These are phyloP conservation scores for Monosporascus sp. DNA, from an alignment of 2,329 filamentous ascomycete species.

Conservation along the genomic window DNA sequence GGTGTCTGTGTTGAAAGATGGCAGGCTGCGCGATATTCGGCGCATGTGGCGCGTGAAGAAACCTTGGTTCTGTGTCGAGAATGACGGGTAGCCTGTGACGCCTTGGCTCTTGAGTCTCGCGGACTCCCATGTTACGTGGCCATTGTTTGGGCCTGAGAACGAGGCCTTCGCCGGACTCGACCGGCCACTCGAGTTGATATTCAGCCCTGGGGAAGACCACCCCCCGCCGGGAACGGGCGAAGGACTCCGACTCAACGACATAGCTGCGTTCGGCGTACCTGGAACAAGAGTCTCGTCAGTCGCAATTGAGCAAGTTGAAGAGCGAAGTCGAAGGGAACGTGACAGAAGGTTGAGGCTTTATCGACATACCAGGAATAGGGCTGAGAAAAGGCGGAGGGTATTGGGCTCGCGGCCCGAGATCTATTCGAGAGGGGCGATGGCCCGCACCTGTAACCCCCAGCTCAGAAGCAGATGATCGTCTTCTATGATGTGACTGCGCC, in stretches of 20 bases:
- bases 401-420: slow-evolving; percentile 34
- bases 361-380: slow-evolving; percentile 50
- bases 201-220: slow-evolving; percentile 80
- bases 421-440: slow-evolving; percentile 27
- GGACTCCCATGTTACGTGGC: slow-evolving; percentile 71
- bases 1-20: slow-evolving; percentile 56
- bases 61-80: slow-evolving; percentile 74
- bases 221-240: slow-evolving; percentile 79
- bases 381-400: slow-evolving; percentile 36
- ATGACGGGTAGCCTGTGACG: slow-evolving; percentile 70
- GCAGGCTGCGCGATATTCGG: slow-evolving; percentile 72
- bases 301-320: neutral
- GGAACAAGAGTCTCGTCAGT: slow-evolving; percentile 10
- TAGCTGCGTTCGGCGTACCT: slow-evolving; percentile 54
- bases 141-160: slow-evolving; percentile 45
- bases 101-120: slow-evolving; percentile 72
- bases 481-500: slow-evolving; percentile 41
- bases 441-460: slow-evolving; percentile 27
- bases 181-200: slow-evolving; percentile 62
- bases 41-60: slow-evolving; percentile 85
- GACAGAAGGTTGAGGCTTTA: neutral
- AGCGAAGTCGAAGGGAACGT: neutral
- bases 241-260: slow-evolving; percentile 84
- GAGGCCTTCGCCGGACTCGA: slow-evolving; percentile 55
- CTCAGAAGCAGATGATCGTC: slow-evolving; percentile 37